Evolutionary conservation across 2,329 filamentous ascomycete genomes (phyloP).

Genomic region (Claviceps fusiformis): DNA sequence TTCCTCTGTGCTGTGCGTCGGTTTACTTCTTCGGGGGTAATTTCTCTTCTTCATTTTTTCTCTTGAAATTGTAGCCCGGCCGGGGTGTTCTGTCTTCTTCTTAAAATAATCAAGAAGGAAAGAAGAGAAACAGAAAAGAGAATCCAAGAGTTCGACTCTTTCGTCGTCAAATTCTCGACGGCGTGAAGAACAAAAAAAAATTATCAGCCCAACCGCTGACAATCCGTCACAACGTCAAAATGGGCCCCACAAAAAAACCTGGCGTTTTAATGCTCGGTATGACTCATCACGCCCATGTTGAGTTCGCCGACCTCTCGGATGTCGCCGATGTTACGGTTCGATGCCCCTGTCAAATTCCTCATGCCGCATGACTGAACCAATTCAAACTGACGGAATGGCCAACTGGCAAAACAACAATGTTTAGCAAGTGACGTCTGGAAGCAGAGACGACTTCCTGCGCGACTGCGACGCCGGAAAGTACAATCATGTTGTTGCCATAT

Average conservation of each 20-base stretch:
- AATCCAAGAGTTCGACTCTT: background rate
- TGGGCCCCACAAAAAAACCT: constrained; percentile 2
- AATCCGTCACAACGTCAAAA: background rate
- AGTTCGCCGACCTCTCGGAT: constrained; percentile 9
- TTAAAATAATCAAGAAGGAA: too few species aligned
- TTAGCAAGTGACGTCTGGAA: constrained; percentile 8
- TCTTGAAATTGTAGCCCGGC: too few species aligned
- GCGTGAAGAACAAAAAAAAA: too few species aligned
- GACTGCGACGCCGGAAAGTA: constrained; percentile 45
- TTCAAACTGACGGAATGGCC: background rate
- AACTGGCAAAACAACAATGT: background rate
- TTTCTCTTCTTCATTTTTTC: background rate
- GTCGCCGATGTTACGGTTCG: constrained; percentile 8
- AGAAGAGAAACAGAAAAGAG: too few species aligned
- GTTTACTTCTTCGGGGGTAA: too few species aligned
- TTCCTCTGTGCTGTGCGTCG: too few species aligned
- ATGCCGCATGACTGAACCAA: background rate
- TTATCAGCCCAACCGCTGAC: background rate
- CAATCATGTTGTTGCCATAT: constrained; percentile 42
- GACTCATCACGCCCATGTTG: constrained; percentile 8
- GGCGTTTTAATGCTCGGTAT: constrained; percentile 10
- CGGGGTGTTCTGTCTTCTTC: too few species aligned
- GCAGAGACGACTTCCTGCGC: constrained; percentile 8
- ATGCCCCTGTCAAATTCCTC: background rate
- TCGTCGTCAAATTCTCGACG: background rate